Evolutionary conservation across 1,284 basidiomycete genomes (phyloP).

Genomic region (Ustilago sp.): DNA sequence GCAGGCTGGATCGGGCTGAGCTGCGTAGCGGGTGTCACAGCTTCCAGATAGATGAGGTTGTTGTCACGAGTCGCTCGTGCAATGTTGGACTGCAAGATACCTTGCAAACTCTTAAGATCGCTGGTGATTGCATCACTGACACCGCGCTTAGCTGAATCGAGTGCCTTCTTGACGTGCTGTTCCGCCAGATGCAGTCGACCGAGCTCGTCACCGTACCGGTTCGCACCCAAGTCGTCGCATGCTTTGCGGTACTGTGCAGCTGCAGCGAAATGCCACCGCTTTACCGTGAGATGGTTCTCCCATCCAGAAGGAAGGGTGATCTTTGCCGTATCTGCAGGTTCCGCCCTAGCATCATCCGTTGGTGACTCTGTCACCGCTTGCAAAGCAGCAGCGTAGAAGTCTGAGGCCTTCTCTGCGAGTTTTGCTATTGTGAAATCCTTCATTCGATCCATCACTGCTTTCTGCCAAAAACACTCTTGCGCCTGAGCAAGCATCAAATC

Average conservation of each 20-base stretch:
- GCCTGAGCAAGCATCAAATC: constrained; percentile 91
- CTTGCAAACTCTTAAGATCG: constrained; percentile 76
- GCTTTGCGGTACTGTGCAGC: constrained; percentile 91
- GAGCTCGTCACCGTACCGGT: constrained; percentile 69
- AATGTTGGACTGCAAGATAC: constrained; percentile 73
- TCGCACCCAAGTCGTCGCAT: constrained; percentile 87
- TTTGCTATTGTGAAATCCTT: constrained; percentile 89
- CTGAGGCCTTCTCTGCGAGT: constrained; percentile 78
- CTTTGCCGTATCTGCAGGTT: constrained; percentile 19
- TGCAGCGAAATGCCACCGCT: constrained; percentile 86
- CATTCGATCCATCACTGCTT: constrained; percentile 81
- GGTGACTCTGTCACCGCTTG: constrained; percentile 18
- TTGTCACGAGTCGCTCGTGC: constrained; percentile 85
- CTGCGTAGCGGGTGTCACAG: constrained; percentile 80
- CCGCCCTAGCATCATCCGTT: constrained; percentile 7
- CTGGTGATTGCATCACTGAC: constrained; percentile 71
- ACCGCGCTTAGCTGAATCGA: constrained; percentile 78
- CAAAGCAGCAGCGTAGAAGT: constrained; percentile 53
- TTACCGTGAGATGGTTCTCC: constrained; percentile 84
- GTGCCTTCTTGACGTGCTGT: constrained; percentile 77
- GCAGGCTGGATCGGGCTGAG: constrained; percentile 78
- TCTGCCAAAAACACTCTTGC: constrained; percentile 97
- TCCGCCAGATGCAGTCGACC: constrained; percentile 61
- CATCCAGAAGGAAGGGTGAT: constrained; percentile 75
- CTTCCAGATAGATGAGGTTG: constrained; percentile 92